Conservation (phyloP, 257 asterid genomes). For the Salvia splendens region DNA sequence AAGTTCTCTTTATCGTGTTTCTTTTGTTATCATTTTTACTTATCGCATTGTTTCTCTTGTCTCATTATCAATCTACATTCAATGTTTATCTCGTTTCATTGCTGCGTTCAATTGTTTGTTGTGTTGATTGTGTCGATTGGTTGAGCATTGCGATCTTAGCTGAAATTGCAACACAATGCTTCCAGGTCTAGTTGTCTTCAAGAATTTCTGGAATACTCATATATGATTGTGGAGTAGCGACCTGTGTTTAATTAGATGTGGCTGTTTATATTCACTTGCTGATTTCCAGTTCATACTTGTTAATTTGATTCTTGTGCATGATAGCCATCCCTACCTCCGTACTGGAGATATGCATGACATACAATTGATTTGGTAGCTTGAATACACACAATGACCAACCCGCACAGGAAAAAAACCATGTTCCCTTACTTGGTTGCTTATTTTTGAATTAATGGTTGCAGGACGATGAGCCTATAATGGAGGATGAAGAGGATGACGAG, state of each 20-base stretch:
- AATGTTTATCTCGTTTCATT: too few species aligned
- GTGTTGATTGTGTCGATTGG: too few species aligned
- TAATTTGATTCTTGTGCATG: constrained; percentile 1
- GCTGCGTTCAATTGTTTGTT: too few species aligned
- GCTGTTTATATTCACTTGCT: not conserved
- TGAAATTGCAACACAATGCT: too few species aligned
- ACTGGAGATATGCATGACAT: not conserved
- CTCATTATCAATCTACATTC: too few species aligned
- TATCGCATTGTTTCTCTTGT: too few species aligned
- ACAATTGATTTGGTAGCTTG: not conserved
- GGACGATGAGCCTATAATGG: constrained; percentile 47
- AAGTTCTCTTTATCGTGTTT: too few species aligned
- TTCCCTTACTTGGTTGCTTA: not conserved
- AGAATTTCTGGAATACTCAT: not conserved
- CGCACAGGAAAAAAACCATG: too few species aligned
- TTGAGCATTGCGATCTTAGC: too few species aligned
- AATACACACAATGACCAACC: too few species aligned
- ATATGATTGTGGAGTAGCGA: not conserved
- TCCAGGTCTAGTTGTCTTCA: not conserved
- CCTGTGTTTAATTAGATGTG: not conserved
- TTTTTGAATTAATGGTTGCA: constrained; percentile 26
- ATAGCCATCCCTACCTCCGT: not conserved
- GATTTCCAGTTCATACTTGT: not conserved
- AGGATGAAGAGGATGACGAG: constrained; percentile 42
- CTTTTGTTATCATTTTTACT: too few species aligned